Conservation (phyloP, 2,329 filamentous ascomycete genomes). For the Aspergillus tamarii region DNA sequence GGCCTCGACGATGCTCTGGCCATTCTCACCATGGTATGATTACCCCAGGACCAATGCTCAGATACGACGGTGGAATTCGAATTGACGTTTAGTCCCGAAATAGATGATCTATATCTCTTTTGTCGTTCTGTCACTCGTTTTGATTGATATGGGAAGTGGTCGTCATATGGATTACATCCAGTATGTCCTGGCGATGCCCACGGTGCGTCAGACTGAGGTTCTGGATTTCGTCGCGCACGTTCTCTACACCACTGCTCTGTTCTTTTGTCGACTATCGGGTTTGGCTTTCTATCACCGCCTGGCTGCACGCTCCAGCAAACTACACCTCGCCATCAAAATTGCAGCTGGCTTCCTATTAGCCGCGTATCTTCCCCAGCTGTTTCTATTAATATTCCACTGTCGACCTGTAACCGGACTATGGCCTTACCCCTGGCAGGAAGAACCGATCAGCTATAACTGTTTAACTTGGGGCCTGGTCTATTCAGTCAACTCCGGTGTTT, state of each 20-base stretch:
- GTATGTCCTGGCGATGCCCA: constrained; percentile 50
- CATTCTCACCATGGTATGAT: constrained; percentile 49
- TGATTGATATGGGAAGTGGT: constrained; percentile 55
- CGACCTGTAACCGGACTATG: constrained; percentile 54
- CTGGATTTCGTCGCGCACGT: constrained; percentile 57
- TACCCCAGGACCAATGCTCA: not conserved
- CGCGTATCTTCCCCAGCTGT: constrained; percentile 53
- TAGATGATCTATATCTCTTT: constrained; percentile 46
- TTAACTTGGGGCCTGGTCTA: constrained; percentile 57
- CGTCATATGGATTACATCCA: constrained; percentile 39
- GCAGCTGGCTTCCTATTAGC: constrained; percentile 42
- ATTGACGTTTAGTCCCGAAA: constrained; percentile 3
- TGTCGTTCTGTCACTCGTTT: constrained; percentile 45
- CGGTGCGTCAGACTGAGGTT: constrained; percentile 49
- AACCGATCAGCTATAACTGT: constrained; percentile 47
- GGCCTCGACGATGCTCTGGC: constrained; percentile 55
- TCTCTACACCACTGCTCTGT: constrained; percentile 55
- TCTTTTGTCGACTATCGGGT: constrained; percentile 56
- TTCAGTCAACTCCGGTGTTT: constrained; percentile 54
- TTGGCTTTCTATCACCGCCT: constrained; percentile 57
- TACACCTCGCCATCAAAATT: constrained; percentile 26
- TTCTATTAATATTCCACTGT: constrained; percentile 58
- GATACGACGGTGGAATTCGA: not conserved
- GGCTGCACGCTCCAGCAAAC: constrained; percentile 37
- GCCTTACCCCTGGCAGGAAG: constrained; percentile 55